Evolutionary conservation across 192 early-diverging fungal species (phyloP).

Genomic region (Backusella liffmaniae): DNA sequence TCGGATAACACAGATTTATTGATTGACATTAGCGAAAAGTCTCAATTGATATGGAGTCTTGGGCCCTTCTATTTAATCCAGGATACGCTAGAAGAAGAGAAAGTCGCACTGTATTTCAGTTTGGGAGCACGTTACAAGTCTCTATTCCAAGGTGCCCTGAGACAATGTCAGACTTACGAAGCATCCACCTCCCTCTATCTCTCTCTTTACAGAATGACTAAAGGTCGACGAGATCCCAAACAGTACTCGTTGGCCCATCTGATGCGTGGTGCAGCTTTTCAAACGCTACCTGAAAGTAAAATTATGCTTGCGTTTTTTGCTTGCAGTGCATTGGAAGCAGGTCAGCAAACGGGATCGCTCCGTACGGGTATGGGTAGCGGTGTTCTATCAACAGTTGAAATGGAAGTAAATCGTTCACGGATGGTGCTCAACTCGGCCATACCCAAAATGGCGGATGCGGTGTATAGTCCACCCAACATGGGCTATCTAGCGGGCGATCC

Average conservation of each 20-base stretch:
- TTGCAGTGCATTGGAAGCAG: constrained; percentile 41
- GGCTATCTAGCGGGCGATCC: constrained; percentile 49
- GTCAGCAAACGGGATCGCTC: constrained; percentile 27
- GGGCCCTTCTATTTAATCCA: constrained; percentile 67
- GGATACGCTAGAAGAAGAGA: constrained; percentile 58
- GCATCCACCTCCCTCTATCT: constrained; percentile 55
- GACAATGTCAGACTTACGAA: constrained; percentile 66
- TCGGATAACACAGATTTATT: not conserved
- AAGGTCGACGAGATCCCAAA: constrained; percentile 23
- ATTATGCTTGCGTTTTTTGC: constrained; percentile 58
- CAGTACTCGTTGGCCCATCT: constrained; percentile 52
- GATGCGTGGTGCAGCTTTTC: constrained; percentile 49
- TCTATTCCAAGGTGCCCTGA: constrained; percentile 61
- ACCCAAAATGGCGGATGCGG: constrained; percentile 49
- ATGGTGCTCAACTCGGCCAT: constrained; percentile 51
- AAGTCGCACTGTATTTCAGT: constrained; percentile 56
- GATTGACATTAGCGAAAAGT: constrained; percentile 10
- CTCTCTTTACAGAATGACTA: constrained; percentile 36
- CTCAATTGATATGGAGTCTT: constrained; percentile 52
- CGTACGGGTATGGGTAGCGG: constrained; percentile 19
- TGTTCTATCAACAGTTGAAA: not conserved
- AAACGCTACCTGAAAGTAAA: constrained; percentile 57
- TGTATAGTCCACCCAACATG: constrained; percentile 33
- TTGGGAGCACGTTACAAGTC: constrained; percentile 63
- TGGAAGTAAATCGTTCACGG: not conserved